A percentile compares a stretch with the other conserved stretches of the same genome.
Evolutionary conservation across 164 flowering plant genomes (phyloP).

Genomic region (Stephania yunnanensis): DNA sequence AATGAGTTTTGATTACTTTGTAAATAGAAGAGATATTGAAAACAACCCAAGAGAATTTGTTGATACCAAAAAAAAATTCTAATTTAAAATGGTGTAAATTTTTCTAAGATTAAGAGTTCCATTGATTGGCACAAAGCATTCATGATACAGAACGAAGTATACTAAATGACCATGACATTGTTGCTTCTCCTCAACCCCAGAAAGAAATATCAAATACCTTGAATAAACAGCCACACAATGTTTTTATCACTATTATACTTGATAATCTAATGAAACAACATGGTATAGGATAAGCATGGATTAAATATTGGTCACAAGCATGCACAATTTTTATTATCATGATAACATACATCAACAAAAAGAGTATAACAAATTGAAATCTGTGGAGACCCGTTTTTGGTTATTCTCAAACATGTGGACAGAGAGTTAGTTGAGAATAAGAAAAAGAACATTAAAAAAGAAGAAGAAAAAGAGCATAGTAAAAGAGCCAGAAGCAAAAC

Average conservation of each 20-base stretch:
- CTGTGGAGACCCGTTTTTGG: no score
- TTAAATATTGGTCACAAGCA: no score
- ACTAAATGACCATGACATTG: background rate
- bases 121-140: background rate
- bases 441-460: background rate
- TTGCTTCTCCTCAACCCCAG: background rate
- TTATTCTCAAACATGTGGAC: background rate
- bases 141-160: background rate
- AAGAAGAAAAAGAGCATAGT: background rate
- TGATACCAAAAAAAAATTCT: background rate
- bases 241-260: no score
- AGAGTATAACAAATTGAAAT: no score
- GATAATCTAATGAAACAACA: no score
- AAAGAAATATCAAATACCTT: no score
- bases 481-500: background rate
- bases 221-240: no score
- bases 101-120: background rate
- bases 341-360: no score
- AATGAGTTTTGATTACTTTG: background rate
- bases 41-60: background rate
- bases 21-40: background rate
- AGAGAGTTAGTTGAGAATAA: background rate
- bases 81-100: background rate
- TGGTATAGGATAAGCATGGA: no score
- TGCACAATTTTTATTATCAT: no score